These are phyloP conservation scores for Botryotinia narcissicola DNA, from an alignment of 2,329 filamentous ascomycete species.

Conservation along the genomic window DNA sequence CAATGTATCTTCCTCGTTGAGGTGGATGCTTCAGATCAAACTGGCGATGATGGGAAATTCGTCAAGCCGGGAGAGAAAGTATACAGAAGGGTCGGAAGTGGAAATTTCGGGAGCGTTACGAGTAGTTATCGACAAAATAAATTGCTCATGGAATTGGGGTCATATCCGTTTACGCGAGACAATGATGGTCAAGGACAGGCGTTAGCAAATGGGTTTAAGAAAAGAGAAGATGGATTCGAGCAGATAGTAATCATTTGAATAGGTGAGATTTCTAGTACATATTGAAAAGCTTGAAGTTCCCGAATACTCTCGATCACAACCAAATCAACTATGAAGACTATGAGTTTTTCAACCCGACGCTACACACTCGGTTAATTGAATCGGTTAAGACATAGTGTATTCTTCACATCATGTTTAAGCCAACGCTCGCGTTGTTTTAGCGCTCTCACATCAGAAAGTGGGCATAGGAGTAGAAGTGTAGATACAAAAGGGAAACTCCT, in stretches of 20 bases:
- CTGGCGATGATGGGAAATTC: background rate
- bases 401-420: background rate
- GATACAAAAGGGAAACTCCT: background rate
- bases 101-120: background rate
- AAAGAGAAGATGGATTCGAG: background rate
- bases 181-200: background rate
- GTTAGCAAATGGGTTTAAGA: background rate
- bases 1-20: background rate
- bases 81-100: conserved; percentile 1
- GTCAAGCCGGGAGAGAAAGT: background rate
- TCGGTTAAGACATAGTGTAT: background rate
- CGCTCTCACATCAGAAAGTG: fast-evolving
- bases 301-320: background rate
- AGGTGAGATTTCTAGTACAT: background rate
- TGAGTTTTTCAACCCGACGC: background rate
- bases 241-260: background rate
- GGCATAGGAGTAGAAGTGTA: background rate
- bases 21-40: background rate
- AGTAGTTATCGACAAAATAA: background rate
- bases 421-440: fast-evolving
- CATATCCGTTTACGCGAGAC: background rate
- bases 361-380: background rate
- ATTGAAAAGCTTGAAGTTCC: background rate
- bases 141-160: background rate
- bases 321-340: background rate